Evolutionary conservation across 2,329 filamentous ascomycete genomes (phyloP).

Genomic region (Nemania sp.): DNA sequence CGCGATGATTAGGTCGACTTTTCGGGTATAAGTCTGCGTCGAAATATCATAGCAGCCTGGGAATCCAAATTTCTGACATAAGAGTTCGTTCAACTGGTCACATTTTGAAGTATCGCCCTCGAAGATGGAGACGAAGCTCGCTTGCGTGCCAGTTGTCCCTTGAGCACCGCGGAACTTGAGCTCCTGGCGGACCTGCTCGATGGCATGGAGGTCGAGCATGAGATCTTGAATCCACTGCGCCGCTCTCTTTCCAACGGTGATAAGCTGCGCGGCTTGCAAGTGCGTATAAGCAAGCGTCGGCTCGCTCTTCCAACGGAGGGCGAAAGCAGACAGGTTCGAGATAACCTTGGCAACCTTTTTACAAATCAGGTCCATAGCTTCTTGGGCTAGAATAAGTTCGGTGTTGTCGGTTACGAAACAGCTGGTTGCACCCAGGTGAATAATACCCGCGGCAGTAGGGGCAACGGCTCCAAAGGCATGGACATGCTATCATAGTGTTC

Average conservation of each 20-base stretch:
- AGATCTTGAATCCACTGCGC: slow-evolving; percentile 68
- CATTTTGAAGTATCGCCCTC: slow-evolving; percentile 52
- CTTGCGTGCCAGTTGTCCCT: slow-evolving; percentile 29
- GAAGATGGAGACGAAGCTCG: slow-evolving; percentile 34
- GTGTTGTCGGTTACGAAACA: slow-evolving; percentile 64
- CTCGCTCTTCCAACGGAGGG: slow-evolving; percentile 58
- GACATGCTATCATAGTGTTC: slow-evolving; percentile 67
- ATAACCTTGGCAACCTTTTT: slow-evolving; percentile 81
- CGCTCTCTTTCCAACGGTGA: slow-evolving; percentile 43
- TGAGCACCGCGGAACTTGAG: slow-evolving; percentile 66
- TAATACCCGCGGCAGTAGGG: slow-evolving; percentile 65
- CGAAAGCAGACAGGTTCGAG: slow-evolving; percentile 72
- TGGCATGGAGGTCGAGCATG: slow-evolving; percentile 69
- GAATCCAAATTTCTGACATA: slow-evolving; percentile 61
- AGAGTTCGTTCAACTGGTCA: slow-evolving; percentile 57
- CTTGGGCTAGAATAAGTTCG: slow-evolving; percentile 75
- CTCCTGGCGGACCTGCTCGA: slow-evolving; percentile 69
- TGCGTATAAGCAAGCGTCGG: slow-evolving; percentile 77
- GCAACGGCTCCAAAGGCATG: slow-evolving; percentile 69
- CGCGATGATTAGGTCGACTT: slow-evolving; percentile 79
- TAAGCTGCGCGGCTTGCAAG: slow-evolving; percentile 27
- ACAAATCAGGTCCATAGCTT: slow-evolving; percentile 75
- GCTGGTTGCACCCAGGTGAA: slow-evolving; percentile 67
- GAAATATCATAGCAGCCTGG: slow-evolving; percentile 58
- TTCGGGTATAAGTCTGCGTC: slow-evolving; percentile 69